A percentile compares a stretch with the other conserved stretches of the same genome.
These are phyloP conservation scores for Botryotinia narcissicola DNA, from an alignment of 2,329 filamentous ascomycete genomes.

Conservation along the genomic window DNA sequence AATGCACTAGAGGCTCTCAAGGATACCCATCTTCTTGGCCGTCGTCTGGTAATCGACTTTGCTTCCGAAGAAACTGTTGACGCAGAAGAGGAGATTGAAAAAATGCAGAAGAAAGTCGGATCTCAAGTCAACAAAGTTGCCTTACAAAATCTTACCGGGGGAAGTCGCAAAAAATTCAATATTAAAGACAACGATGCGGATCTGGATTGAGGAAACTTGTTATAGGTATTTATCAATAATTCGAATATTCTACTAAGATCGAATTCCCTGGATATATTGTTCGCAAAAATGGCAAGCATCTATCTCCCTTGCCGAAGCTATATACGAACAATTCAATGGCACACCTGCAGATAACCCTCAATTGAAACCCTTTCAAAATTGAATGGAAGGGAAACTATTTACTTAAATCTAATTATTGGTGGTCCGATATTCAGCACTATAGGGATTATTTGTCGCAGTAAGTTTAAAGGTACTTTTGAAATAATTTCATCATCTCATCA, in stretches of 20 bases:
- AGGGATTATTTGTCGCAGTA: conserved; percentile 5
- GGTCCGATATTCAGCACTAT: not conserved
- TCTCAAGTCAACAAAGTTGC: conserved; percentile 88
- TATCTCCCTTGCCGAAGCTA: conserved; percentile 21
- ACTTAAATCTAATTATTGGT: conserved; percentile 2
- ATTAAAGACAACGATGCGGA: conserved; percentile 66
- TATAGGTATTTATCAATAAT: conserved; percentile 29
- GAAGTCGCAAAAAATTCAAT: conserved; percentile 83
- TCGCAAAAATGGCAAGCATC: conserved; percentile 21
- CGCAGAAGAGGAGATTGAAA: conserved; percentile 91
- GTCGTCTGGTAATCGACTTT: conserved; percentile 86
- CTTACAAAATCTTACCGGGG: conserved; percentile 80
- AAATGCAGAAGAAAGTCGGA: conserved; percentile 95
- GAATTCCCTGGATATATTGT: conserved; percentile 20
- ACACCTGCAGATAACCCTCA: conserved; percentile 15
- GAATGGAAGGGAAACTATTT: conserved; percentile 16
- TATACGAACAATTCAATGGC: conserved; percentile 6
- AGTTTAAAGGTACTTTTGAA: not conserved
- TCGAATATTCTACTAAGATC: conserved; percentile 18
- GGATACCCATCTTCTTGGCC: conserved; percentile 89
- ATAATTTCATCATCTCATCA: not conserved
- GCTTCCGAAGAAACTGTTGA: conserved; percentile 85
- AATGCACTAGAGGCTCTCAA: conserved; percentile 88
- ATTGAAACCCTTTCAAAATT: conserved; percentile 12
- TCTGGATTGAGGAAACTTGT: conserved; percentile 41